A percentile compares a stretch with the other conserved stretches of the same genome.
phyloP scores from a whole-genome alignment of 2,329 filamentous ascomycete species.

The Clonostachys rhizophaga region DNA sequence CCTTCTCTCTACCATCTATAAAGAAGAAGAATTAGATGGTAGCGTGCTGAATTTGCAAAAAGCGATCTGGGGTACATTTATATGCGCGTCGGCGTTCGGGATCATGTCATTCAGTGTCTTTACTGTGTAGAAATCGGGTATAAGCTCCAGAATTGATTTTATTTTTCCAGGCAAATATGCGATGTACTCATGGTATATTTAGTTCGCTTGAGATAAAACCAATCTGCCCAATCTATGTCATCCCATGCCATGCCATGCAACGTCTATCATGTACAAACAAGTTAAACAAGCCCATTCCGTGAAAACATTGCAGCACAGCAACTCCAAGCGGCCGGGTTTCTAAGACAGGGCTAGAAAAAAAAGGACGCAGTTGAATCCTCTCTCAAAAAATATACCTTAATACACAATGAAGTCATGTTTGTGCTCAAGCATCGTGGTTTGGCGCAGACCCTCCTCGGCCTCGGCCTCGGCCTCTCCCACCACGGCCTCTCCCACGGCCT shows the following conservation, averaged over 20 bases:
- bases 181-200: background rate
- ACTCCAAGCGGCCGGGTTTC: no score
- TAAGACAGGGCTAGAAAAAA: no score
- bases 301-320: background rate
- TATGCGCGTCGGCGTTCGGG: no score
- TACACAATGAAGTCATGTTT: no score
- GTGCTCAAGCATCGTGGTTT: background rate
- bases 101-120: no score
- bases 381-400: no score
- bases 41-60: no score
- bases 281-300: background rate
- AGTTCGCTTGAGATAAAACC: background rate
- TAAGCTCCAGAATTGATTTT: no score
- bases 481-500: conserved; percentile 31
- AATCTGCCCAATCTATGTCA: background rate
- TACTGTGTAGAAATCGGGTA: no score
- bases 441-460: conserved; percentile 21
- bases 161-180: no score
- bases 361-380: no score
- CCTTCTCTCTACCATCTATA: conserved; percentile 60
- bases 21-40: conserved; percentile 32
- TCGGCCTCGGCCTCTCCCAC: conserved; percentile 32
- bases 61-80: no score
- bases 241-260: background rate
- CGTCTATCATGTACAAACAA: background rate